A percentile compares a stretch with the other conserved stretches of the same genome.
phyloP scores from a whole-genome alignment of 1,139 yeast genomes.

The Pneumocystis jirovecii region DNA sequence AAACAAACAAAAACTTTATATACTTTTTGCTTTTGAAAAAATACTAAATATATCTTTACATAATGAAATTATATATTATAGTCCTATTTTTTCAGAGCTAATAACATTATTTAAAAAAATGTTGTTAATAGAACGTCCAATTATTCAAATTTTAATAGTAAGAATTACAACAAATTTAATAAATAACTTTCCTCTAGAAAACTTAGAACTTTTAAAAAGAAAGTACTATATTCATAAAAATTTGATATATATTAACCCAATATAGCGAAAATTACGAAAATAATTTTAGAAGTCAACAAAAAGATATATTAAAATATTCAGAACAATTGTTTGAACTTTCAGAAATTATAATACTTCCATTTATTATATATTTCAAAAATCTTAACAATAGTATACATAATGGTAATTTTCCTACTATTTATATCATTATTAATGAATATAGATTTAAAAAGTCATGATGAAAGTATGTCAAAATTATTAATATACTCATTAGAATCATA shows the following conservation, averaged over 20 bases:
- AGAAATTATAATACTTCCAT: constrained; percentile 53
- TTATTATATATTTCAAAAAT: constrained; percentile 29
- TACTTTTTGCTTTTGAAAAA: constrained; percentile 41
- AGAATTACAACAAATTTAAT: constrained; percentile 16
- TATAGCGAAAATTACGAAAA: constrained; percentile 15
- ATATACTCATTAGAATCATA: constrained; percentile 25
- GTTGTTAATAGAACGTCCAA: constrained; percentile 34
- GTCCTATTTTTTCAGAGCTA: constrained; percentile 58
- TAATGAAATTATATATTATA: constrained; percentile 47
- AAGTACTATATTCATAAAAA: constrained; percentile 15
- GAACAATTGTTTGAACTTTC: constrained; percentile 72
- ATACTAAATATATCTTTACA: constrained; percentile 45
- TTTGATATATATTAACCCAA: constrained; percentile 20
- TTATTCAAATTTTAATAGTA: constrained; percentile 13
- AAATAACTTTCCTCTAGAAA: constrained; percentile 23
- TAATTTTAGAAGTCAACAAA: constrained; percentile 6
- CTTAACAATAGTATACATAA: not conserved
- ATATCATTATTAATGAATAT: constrained; percentile 44
- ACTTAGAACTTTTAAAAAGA: constrained; percentile 9
- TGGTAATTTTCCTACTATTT: not conserved
- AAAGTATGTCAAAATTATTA: constrained; percentile 34
- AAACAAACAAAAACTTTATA: constrained; percentile 25
- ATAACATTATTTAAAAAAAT: constrained; percentile 64
- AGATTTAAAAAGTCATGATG: constrained; percentile 33
- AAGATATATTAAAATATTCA: constrained; percentile 39